A percentile compares a stretch with the other conserved stretches of the same genome.
These are phyloP conservation scores for Ustilago nuda DNA, from an alignment of 1,284 basidiomycete species.

Conservation along the genomic window DNA sequence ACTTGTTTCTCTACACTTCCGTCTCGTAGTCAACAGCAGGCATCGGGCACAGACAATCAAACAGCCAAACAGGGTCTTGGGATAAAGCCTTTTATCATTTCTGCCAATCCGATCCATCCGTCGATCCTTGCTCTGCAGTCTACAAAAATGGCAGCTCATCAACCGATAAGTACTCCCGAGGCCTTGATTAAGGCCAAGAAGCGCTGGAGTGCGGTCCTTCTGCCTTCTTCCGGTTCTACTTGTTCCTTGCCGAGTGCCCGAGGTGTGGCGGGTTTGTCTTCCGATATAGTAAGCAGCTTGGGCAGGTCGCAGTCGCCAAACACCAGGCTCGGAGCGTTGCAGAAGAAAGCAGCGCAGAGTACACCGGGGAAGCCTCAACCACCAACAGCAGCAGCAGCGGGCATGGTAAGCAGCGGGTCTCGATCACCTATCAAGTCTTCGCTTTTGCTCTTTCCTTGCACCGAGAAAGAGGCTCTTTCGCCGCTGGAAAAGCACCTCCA, in stretches of 20 bases:
- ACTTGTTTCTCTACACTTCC: slow-evolving; percentile 25
- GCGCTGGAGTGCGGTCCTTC: slow-evolving; percentile 28
- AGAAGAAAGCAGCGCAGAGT: slow-evolving; percentile 9
- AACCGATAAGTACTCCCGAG: slow-evolving; percentile 48
- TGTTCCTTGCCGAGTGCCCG: slow-evolving; percentile 6
- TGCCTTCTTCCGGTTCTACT: slow-evolving; percentile 22
- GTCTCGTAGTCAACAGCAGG: slow-evolving; percentile 12
- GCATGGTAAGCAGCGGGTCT: slow-evolving; percentile 15
- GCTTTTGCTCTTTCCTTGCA: slow-evolving; percentile 27
- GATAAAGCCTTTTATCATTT: slow-evolving; percentile 37
- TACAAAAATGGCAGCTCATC: slow-evolving; percentile 8
- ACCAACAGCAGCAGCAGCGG: slow-evolving; percentile 2
- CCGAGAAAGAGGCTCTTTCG: background rate
- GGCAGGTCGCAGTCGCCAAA: slow-evolving; percentile 14
- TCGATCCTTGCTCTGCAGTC: slow-evolving; percentile 33
- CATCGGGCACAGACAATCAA: slow-evolving; percentile 1
- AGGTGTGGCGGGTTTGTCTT: slow-evolving; percentile 1
- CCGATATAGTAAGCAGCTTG: slow-evolving; percentile 12
- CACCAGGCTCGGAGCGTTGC: slow-evolving; percentile 3
- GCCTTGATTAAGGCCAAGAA: slow-evolving; percentile 46
- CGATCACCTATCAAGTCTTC: slow-evolving; percentile 46
- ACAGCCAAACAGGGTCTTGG: slow-evolving; percentile 23
- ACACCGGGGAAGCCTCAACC: slow-evolving; percentile 7
- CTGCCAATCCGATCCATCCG: slow-evolving; percentile 38
- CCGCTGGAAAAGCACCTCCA: background rate